Base-by-base conservation (phyloP, 108 stramenopile species). In the Bacterosira constricta region DNA sequence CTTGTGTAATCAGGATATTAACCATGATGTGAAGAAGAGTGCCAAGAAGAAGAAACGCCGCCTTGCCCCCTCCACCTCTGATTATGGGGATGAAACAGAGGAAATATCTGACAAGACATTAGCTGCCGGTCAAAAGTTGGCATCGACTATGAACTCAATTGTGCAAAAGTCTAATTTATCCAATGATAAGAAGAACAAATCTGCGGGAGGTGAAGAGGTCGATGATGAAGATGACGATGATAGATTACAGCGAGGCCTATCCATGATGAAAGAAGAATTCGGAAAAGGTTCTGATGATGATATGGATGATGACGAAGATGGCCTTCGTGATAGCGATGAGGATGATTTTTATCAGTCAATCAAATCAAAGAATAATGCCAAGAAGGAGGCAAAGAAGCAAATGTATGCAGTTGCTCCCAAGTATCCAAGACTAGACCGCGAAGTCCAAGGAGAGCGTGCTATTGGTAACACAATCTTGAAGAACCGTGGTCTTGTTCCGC, bases 401-500 rank as follows among this genome's bases (percentile, higher is more conserved):
- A 47, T 83, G 45, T 89, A 96, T 71, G 72, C 83, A 18, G 90
- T 91, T 45, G 92, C 90, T 46, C 91, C 91, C 17, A 96, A 96
- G 66, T 96, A 81, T 81, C 94, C 94, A 11, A 53, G 75, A 25
- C 38, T 82, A 2, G 94, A 93, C 4, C 68, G 54, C 6, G 85
- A 83, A 59, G 71, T 96, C 21, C 85, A 73, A 73, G 93, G 92
- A 18, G 94, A 96, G 68, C 93, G 98, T 50, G 91, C 93, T 47
- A 93, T 95, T 49, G 67, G 79, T 37, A 69, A 78, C 29, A 66
- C 77, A 15, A 98, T 99, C 26, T 66, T 99, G 62, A 95, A 96
- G 80, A 99, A 99, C 69, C 78, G 95, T 37, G 98, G 98, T 23
- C 82, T 99, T 55, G 97, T 97, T n/a, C 83, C 98, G 17, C 97